phyloP scores from a whole-genome alignment of 1,284 basidiomycete species.

The Microbotryum intermedium region DNA sequence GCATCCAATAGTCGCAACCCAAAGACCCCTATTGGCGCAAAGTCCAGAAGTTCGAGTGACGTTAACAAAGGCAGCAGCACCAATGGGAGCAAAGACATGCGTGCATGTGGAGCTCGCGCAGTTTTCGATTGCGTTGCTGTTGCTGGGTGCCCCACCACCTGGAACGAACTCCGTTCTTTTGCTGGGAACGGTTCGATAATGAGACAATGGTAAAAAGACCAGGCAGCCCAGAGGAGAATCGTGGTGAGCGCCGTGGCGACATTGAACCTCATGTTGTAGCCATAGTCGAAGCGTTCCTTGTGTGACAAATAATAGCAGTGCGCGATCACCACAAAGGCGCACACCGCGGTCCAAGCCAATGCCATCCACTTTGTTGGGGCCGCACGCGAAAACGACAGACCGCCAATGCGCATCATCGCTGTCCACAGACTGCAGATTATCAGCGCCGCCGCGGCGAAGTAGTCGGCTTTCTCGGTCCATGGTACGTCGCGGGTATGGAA shows the following conservation, averaged over 20 bases:
- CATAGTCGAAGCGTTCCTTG: conserved; percentile 79
- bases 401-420: conserved; percentile 36
- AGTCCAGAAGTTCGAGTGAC: conserved; percentile 82
- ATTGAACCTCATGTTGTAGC: conserved; percentile 89
- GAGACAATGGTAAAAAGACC: conserved; percentile 45
- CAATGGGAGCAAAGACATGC: conserved; percentile 40
- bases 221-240: conserved; percentile 76
- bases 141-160: conserved; percentile 32
- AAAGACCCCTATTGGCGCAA: conserved; percentile 52
- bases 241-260: conserved; percentile 57
- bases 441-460: conserved; percentile 80
- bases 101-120: conserved; percentile 34
- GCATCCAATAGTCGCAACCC: conserved; percentile 66
- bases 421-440: conserved; percentile 63
- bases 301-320: conserved; percentile 72
- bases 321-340: conserved; percentile 39
- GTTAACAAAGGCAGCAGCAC: conserved; percentile 66
- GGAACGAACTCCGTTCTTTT: conserved; percentile 51
- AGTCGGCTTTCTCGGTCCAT: conserved; percentile 82
- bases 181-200: conserved; percentile 38
- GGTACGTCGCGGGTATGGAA: conserved; percentile 87
- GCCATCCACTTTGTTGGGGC: conserved; percentile 3
- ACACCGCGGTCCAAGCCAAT: conserved; percentile 36
- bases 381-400: conserved; percentile 23
- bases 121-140: conserved; percentile 34